Conservation (phyloP, 306 rosid species). For the Casuarina equisetifolia region DNA sequence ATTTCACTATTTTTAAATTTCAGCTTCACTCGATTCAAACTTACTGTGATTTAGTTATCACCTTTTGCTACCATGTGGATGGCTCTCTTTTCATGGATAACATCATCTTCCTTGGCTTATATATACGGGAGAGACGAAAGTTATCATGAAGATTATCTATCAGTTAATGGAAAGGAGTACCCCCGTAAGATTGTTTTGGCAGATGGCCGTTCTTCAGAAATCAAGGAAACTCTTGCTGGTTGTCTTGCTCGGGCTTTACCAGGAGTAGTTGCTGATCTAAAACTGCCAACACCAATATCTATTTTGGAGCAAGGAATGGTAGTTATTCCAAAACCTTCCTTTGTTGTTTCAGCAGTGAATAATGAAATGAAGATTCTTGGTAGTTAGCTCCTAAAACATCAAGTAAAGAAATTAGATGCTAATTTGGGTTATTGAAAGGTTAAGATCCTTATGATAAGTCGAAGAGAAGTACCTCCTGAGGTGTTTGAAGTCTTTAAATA, state of each 20-base stretch:
- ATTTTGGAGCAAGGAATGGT: slow-evolving; percentile 90
- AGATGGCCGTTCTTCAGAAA: slow-evolving; percentile 90
- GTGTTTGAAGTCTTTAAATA: not conserved
- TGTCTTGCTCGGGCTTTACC: slow-evolving; percentile 89
- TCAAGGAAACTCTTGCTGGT: slow-evolving; percentile 75
- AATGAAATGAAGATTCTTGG: not conserved
- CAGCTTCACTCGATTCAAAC: not conserved
- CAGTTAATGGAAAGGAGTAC: slow-evolving; percentile 70
- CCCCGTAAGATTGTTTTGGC: slow-evolving; percentile 58
- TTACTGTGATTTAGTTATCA: slow-evolving; percentile 61
- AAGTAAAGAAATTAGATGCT: not conserved
- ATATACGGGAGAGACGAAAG: slow-evolving; percentile 86
- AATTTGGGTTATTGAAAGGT: not conserved
- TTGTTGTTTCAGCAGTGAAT: slow-evolving; percentile 16
- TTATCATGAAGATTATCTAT: slow-evolving; percentile 67
- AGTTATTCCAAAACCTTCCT: slow-evolving; percentile 30
- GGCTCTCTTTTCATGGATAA: slow-evolving; percentile 75
- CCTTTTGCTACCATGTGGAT: slow-evolving; percentile 86
- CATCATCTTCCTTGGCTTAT: slow-evolving; percentile 80
- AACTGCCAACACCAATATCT: slow-evolving; percentile 71
- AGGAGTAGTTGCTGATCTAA: slow-evolving; percentile 65
- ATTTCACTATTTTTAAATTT: slow-evolving; percentile 10
- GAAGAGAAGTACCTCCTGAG: not conserved
- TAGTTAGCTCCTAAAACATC: not conserved
- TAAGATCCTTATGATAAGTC: not conserved